Evolutionary conservation across 148 eudicot genomes (phyloP).

Genomic region (Diospyros kaki): DNA sequence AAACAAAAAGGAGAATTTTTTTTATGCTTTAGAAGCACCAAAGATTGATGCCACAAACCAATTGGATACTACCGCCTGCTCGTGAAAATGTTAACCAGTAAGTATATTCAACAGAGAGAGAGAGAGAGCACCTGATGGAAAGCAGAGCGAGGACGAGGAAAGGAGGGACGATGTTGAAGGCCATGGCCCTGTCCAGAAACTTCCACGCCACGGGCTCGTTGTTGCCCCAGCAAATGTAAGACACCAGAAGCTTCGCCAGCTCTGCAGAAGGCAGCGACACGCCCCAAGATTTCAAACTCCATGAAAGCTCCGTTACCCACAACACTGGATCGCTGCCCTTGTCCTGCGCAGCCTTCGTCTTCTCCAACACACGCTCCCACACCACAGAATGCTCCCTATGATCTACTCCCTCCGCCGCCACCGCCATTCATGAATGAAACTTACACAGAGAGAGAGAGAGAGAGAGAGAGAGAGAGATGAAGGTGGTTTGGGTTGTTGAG

Average conservation of each 20-base stretch:
- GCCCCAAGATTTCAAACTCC: constrained; percentile 36
- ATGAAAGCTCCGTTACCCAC: constrained; percentile 65
- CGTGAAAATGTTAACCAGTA: too few species aligned
- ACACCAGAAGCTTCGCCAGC: constrained; percentile 53
- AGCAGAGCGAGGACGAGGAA: constrained; percentile 65
- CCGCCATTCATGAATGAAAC: constrained; percentile 24
- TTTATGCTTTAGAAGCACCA: too few species aligned
- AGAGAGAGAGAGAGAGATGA: neutral
- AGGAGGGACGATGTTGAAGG: constrained; percentile 51
- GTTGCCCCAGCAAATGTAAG: constrained; percentile 74
- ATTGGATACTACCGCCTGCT: too few species aligned
- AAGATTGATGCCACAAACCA: too few species aligned
- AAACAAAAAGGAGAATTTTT: too few species aligned
- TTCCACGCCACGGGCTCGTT: constrained; percentile 69
- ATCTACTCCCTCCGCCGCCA: constrained; percentile 2
- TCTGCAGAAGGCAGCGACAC: constrained; percentile 56
- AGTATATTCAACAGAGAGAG: neutral
- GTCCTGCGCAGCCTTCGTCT: constrained; percentile 51
- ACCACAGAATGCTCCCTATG: constrained; percentile 25
- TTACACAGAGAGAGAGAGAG: neutral
- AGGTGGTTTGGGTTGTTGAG: too few species aligned
- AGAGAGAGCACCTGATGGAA: constrained; percentile 43
- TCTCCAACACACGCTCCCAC: constrained; percentile 47
- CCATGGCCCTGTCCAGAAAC: constrained; percentile 58
- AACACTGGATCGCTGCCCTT: constrained; percentile 53